A percentile compares a stretch with the other conserved stretches of the same genome.
Conservation (phyloP, 2,329 filamentous ascomycete species). For the Tolypocladium cylindrosporum region DNA sequence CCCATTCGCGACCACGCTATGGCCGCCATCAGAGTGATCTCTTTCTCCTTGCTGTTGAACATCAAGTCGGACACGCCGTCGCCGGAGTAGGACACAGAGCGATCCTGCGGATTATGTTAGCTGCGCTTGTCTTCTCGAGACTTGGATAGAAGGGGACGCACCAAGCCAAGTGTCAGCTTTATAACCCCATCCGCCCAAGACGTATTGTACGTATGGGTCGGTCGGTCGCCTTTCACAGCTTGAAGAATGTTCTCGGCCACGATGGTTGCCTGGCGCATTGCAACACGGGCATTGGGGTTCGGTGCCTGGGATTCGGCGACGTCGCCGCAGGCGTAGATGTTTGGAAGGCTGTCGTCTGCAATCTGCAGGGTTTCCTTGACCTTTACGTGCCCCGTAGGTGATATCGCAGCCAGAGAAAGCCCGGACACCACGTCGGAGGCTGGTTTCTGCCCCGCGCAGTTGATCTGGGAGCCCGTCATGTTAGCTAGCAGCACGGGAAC, state of each 20-base stretch:
- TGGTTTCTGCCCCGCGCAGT: conserved; percentile 50
- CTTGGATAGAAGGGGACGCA: conserved; percentile 9
- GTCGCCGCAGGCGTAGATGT: conserved; percentile 55
- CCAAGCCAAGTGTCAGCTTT: conserved; percentile 43
- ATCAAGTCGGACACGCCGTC: conserved; percentile 33
- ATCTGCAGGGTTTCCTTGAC: conserved; percentile 50
- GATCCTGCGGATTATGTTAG: conserved; percentile 21
- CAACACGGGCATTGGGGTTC: conserved; percentile 44
- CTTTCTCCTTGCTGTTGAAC: conserved; percentile 29
- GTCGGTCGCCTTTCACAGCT: conserved; percentile 28
- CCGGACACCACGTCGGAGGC: conserved; percentile 36
- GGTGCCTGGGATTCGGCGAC: conserved; percentile 41
- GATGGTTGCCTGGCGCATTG: conserved; percentile 39
- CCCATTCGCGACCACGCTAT: conserved; percentile 32
- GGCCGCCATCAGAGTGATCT: conserved; percentile 32
- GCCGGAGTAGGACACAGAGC: conserved; percentile 31
- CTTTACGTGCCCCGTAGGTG: conserved; percentile 36
- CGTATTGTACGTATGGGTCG: conserved; percentile 27
- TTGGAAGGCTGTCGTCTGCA: conserved; percentile 30
- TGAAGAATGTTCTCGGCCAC: conserved; percentile 45
- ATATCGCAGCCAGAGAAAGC: conserved; percentile 33
- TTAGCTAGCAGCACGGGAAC: neutral
- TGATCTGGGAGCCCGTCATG: conserved; percentile 29
- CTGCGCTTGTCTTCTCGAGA: neutral
- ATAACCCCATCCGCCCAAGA: conserved; percentile 39